These are phyloP conservation scores for Lagenidium giganteum DNA, from an alignment of 352 stramenopile species.

Conservation along the genomic window DNA sequence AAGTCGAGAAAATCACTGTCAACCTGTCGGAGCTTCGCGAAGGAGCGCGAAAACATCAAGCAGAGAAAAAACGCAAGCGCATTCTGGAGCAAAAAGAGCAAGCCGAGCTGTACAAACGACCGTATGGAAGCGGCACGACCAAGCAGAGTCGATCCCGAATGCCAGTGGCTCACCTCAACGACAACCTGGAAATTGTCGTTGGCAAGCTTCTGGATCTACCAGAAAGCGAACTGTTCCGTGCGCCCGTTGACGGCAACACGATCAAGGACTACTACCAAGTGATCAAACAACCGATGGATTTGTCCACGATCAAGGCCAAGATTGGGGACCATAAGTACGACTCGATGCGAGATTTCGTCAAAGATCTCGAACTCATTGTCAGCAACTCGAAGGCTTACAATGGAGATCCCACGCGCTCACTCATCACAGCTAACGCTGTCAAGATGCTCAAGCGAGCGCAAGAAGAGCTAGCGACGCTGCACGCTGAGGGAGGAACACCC, in stretches of 20 bases:
- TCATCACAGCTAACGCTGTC: slow-evolving; percentile 76
- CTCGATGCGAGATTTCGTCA: slow-evolving; percentile 83
- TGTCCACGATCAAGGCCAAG: slow-evolving; percentile 66
- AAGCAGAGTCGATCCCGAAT: slow-evolving; percentile 79
- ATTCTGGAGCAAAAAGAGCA: slow-evolving; percentile 69
- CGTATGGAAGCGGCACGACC: slow-evolving; percentile 60
- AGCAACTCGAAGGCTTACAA: slow-evolving; percentile 85
- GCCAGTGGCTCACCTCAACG: slow-evolving; percentile 70
- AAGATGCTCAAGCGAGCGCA: slow-evolving; percentile 72
- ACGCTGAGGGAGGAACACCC: slow-evolving; percentile 38
- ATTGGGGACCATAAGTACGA: slow-evolving; percentile 66
- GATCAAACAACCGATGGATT: slow-evolving; percentile 84
- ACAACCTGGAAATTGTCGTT: slow-evolving; percentile 54
- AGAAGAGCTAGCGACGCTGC: slow-evolving; percentile 65
- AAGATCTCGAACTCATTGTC: slow-evolving; percentile 82
- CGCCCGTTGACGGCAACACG: slow-evolving; percentile 47
- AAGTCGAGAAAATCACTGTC: slow-evolving; percentile 60
- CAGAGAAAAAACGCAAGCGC: slow-evolving; percentile 78
- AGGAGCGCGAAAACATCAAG: slow-evolving; percentile 63
- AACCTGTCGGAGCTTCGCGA: slow-evolving; percentile 74
- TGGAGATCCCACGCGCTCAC: slow-evolving; percentile 50
- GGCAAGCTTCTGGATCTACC: slow-evolving; percentile 65
- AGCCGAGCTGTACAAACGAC: slow-evolving; percentile 75
- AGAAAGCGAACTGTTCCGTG: slow-evolving; percentile 73
- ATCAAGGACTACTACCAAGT: slow-evolving; percentile 80